Evolutionary conservation across 2,329 filamentous ascomycete species (phyloP).

Genomic region (Colletotrichum costaricense): DNA sequence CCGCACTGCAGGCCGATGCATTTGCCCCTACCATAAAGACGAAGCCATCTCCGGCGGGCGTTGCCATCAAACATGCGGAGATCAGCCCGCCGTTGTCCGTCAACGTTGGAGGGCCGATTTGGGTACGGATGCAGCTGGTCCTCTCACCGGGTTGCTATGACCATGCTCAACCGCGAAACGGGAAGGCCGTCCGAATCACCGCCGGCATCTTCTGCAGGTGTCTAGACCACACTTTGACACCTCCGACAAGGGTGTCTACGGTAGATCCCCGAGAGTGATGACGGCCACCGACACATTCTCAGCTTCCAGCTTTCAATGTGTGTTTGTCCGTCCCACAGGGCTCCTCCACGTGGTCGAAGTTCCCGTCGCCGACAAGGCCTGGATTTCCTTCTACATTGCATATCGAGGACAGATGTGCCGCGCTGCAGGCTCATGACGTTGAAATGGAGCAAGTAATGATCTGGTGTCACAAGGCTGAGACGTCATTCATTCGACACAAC

Average conservation of each 20-base stretch:
- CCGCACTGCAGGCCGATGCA: neutral
- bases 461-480: slow-evolving; percentile 44
- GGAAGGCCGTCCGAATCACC: slow-evolving; percentile 29
- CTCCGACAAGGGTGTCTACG: slow-evolving; percentile 19
- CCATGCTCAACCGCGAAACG: slow-evolving; percentile 25
- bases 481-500: slow-evolving; percentile 36
- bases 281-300: neutral
- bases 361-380: slow-evolving; percentile 1
- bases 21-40: neutral
- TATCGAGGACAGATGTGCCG: neutral
- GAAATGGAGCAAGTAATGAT: neutral
- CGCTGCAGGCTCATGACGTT: slow-evolving; percentile 21
- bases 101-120: slow-evolving; percentile 19
- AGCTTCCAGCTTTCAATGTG: neutral
- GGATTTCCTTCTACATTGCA: neutral
- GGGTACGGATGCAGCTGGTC: slow-evolving; percentile 35
- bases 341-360: slow-evolving; percentile 6
- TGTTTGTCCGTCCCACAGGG: slow-evolving; percentile 6
- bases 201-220: slow-evolving; percentile 26
- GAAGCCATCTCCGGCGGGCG: neutral
- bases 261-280: slow-evolving; percentile 17
- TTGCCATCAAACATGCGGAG: slow-evolving; percentile 7
- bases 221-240: slow-evolving; percentile 27
- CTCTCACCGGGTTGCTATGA: slow-evolving; percentile 22
- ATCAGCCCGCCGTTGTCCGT: slow-evolving; percentile 14